Evolutionary conservation across 164 flowering plant genomes (phyloP).

Genomic region (Nymphaea thermarum): DNA sequence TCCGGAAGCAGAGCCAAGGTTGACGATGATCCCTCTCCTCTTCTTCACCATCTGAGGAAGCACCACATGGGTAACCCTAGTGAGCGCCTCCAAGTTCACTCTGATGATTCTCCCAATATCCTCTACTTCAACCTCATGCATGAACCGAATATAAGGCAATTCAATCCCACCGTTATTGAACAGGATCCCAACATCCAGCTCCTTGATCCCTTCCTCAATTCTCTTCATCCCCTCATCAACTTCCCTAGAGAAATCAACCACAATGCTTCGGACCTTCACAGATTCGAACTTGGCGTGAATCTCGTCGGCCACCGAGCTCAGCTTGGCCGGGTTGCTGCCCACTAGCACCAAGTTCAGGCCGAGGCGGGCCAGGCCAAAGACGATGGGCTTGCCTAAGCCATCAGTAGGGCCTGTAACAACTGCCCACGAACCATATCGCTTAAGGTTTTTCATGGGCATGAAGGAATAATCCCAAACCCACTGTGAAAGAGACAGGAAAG

Average conservation of each 20-base stretch:
- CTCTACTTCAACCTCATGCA: constrained; percentile 39
- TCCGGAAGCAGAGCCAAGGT: constrained; percentile 45
- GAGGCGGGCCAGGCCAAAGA: constrained; percentile 53
- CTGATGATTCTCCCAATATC: constrained; percentile 19
- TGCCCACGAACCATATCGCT: constrained; percentile 81
- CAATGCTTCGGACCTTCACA: constrained; percentile 34
- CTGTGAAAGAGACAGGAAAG: constrained; percentile 18
- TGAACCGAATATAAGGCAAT: constrained; percentile 30
- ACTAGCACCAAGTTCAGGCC: constrained; percentile 68
- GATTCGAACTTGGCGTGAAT: constrained; percentile 18
- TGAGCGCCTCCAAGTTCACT: constrained; percentile 36
- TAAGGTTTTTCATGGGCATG: constrained; percentile 58
- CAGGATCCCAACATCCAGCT: constrained; percentile 60
- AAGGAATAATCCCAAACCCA: constrained; percentile 58
- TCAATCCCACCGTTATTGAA: constrained; percentile 60
- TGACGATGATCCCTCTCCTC: constrained; percentile 45
- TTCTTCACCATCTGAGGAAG: constrained; percentile 37
- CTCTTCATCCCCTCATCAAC: constrained; percentile 32
- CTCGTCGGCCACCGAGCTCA: constrained; percentile 28
- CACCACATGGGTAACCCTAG: constrained; percentile 37
- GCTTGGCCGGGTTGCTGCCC: constrained; percentile 49
- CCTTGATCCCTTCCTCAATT: constrained; percentile 38
- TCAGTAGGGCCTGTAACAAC: constrained; percentile 76
- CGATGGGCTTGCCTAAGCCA: constrained; percentile 73
- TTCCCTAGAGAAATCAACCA: constrained; percentile 57